phyloP scores from a whole-genome alignment of 2,329 filamentous ascomycete genomes.

The Trichoderma polysporum region DNA sequence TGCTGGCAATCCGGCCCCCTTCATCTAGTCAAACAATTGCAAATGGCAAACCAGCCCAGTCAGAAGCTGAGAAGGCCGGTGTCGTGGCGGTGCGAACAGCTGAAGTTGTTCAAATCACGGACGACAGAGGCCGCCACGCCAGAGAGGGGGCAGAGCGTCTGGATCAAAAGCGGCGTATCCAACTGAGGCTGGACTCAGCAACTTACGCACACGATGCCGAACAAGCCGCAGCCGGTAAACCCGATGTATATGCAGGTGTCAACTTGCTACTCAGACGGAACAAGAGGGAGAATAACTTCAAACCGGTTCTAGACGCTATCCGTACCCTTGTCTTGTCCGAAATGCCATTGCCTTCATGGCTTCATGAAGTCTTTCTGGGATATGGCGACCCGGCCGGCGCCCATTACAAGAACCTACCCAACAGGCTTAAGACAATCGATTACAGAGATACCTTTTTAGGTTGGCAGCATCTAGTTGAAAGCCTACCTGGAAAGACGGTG shows the following conservation, averaged over 20 bases:
- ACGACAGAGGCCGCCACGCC: constrained; percentile 76
- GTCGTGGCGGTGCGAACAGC: constrained; percentile 74
- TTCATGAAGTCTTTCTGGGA: constrained; percentile 96
- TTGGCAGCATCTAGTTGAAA: constrained; percentile 91
- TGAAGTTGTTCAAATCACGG: constrained; percentile 80
- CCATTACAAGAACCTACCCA: constrained; percentile 78
- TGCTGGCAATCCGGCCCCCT: constrained; percentile 71
- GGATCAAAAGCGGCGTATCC: constrained; percentile 69
- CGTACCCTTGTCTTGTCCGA: constrained; percentile 81
- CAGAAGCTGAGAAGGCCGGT: constrained; percentile 61
- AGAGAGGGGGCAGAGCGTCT: constrained; percentile 60
- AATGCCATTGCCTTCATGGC: constrained; percentile 82
- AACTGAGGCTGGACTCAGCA: constrained; percentile 76
- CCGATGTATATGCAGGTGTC: constrained; percentile 77
- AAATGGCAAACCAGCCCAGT: constrained; percentile 49
- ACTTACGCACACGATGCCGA: constrained; percentile 78
- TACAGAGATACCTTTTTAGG: constrained; percentile 93
- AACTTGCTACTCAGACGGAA: constrained; percentile 83
- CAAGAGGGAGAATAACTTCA: constrained; percentile 95
- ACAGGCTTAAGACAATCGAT: constrained; percentile 75
- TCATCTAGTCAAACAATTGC: constrained; percentile 46
- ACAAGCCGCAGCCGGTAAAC: constrained; percentile 61
- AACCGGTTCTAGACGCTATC: constrained; percentile 87
- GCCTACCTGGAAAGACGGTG: constrained; percentile 81
- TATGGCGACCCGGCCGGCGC: constrained; percentile 91